A percentile compares a stretch with the other conserved stretches of the same genome.
Conservation (phyloP, 768 basidiomycete species). For the Dioszegia hungarica region DNA sequence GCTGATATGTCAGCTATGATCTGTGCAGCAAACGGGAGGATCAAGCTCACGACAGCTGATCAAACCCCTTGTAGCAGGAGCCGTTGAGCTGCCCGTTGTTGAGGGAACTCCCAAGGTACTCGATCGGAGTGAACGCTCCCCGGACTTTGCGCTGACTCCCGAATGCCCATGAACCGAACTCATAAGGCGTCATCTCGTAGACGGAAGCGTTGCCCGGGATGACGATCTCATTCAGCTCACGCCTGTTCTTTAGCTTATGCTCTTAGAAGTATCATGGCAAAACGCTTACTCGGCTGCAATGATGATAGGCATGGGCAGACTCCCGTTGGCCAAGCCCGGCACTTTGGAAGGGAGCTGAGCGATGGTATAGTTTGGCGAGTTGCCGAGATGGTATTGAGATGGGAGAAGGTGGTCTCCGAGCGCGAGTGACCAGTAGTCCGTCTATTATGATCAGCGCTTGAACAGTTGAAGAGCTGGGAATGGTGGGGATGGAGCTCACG, state of each 20-base stretch:
- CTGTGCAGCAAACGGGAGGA: neutral
- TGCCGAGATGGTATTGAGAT: constrained; percentile 33
- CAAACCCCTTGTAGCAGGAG: constrained; percentile 68
- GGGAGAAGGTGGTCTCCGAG: constrained; percentile 46
- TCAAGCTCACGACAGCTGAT: constrained; percentile 54
- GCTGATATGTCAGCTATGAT: constrained; percentile 3
- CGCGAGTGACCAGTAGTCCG: constrained; percentile 48
- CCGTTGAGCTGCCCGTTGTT: constrained; percentile 58
- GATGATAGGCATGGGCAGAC: constrained; percentile 47
- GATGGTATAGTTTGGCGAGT: constrained; percentile 44
- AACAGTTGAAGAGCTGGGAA: neutral
- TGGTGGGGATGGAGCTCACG: constrained; percentile 1
- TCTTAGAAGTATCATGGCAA: neutral
- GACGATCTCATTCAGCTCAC: constrained; percentile 42
- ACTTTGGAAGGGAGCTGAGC: constrained; percentile 26
- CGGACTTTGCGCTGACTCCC: constrained; percentile 51
- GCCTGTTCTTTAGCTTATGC: constrained; percentile 9
- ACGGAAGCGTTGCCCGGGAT: constrained; percentile 45
- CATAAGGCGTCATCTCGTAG: constrained; percentile 46
- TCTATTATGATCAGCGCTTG: constrained; percentile 1
- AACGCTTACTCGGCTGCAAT: constrained; percentile 42
- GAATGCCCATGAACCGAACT: constrained; percentile 48
- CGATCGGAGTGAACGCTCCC: constrained; percentile 59
- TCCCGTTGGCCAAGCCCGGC: constrained; percentile 21
- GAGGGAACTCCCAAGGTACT: constrained; percentile 62